Evolutionary conservation across 768 basidiomycete genomes (phyloP).

Genomic region (Lactarius deliciosus): DNA sequence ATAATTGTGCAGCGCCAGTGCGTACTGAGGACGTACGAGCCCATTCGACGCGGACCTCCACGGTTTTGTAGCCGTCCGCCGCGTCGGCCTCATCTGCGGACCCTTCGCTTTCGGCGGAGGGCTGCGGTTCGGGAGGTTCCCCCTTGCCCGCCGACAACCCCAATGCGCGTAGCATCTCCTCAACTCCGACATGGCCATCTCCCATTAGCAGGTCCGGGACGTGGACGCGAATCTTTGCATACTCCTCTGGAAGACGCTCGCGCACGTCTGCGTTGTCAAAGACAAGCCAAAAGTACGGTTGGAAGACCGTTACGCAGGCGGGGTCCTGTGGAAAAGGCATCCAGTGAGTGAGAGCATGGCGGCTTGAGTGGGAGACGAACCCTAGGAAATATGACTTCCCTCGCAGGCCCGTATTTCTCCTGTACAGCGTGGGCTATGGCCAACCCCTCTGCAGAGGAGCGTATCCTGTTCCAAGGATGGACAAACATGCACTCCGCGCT

Average conservation of each 20-base stretch:
- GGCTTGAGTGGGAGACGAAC: not conserved
- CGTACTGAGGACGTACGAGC: slow-evolving; percentile 6
- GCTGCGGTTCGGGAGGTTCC: not conserved
- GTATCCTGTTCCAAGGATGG: slow-evolving; percentile 10
- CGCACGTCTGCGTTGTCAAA: slow-evolving; percentile 19
- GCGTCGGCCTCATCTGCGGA: not conserved
- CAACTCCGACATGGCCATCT: slow-evolving; percentile 26
- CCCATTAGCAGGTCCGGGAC: slow-evolving; percentile 7
- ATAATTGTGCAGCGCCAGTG: not conserved
- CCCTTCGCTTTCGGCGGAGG: not conserved
- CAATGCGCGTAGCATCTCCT: slow-evolving; percentile 21
- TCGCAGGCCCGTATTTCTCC: slow-evolving; percentile 22
- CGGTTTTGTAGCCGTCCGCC: not conserved
- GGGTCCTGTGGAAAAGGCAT: slow-evolving; percentile 9
- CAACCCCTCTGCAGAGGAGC: slow-evolving; percentile 23
- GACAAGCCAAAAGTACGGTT: slow-evolving; percentile 22
- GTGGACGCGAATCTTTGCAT: not conserved
- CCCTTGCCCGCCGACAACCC: not conserved
- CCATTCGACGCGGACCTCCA: slow-evolving; percentile 13
- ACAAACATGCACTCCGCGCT: slow-evolving; percentile 17
- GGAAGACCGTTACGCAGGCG: not conserved
- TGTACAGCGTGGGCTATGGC: slow-evolving; percentile 23
- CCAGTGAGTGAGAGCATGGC: not conserved
- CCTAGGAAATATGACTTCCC: slow-evolving; percentile 21
- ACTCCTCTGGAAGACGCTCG: slow-evolving; percentile 7